phyloP scores from a whole-genome alignment of 441 rosid genomes.

The Omphalea diandra region DNA sequence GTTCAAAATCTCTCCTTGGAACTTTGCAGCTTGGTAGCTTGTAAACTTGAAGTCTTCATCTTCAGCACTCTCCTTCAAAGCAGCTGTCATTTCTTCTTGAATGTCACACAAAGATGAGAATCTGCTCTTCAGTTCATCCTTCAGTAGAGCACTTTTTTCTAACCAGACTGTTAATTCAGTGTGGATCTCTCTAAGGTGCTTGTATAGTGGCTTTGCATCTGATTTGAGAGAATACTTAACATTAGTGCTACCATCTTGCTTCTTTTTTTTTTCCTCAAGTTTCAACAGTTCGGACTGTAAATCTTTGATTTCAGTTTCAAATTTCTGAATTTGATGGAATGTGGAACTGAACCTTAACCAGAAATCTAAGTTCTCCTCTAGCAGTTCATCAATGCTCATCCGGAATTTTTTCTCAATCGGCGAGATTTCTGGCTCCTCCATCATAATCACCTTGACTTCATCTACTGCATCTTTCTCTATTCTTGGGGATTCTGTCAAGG shows the following conservation, averaged over 20 bases:
- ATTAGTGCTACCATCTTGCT: slow-evolving; percentile 55
- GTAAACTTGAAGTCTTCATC: slow-evolving; percentile 70
- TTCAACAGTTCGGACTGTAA: slow-evolving; percentile 53
- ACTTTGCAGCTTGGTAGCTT: slow-evolving; percentile 86
- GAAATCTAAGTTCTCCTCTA: slow-evolving; percentile 80
- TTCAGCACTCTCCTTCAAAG: slow-evolving; percentile 62
- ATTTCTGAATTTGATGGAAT: slow-evolving; percentile 74
- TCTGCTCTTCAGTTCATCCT: slow-evolving; percentile 66
- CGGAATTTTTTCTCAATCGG: slow-evolving; percentile 56
- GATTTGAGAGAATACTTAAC: slow-evolving; percentile 48
- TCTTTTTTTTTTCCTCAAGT: slow-evolving; percentile 51
- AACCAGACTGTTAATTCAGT: slow-evolving; percentile 64
- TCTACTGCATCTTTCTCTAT: slow-evolving; percentile 33
- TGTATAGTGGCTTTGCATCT: slow-evolving; percentile 70
- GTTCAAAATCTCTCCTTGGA: slow-evolving; percentile 83
- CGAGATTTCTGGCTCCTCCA: slow-evolving; percentile 42
- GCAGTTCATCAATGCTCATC: slow-evolving; percentile 58
- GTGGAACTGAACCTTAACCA: slow-evolving; percentile 82
- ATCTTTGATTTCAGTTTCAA: slow-evolving; percentile 63
- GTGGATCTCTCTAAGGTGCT: slow-evolving; percentile 72
- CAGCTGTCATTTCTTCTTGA: slow-evolving; percentile 67
- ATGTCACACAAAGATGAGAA: slow-evolving; percentile 64
- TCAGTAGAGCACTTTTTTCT: slow-evolving; percentile 57
- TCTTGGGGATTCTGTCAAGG: slow-evolving; percentile 14
- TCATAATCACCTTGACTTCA: slow-evolving; percentile 27